Percentiles rank a stretch among this genome's conserved stretches.
Evolutionary conservation across 139 green algal species (phyloP).

Genomic region (Chlorella sp.): DNA sequence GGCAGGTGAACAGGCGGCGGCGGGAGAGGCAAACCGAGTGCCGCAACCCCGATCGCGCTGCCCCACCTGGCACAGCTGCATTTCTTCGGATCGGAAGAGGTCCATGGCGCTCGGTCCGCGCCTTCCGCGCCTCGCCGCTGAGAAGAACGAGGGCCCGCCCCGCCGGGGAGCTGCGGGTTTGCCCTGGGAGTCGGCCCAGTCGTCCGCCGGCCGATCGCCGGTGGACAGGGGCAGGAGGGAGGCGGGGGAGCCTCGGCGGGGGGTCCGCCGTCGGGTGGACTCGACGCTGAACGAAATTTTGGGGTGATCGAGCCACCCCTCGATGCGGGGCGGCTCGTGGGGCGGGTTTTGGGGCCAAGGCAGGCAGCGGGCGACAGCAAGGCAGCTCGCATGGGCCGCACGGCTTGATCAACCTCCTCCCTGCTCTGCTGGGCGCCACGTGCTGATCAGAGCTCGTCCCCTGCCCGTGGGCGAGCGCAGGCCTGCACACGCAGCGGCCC

Average conservation of each 20-base stretch:
- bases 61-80: conserved; percentile 95
- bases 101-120: conserved; percentile 45
- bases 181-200: background rate
- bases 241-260: background rate
- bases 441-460: no score
- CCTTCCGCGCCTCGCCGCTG: background rate
- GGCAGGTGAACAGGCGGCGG: background rate
- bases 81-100: conserved; percentile 83
- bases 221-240: background rate
- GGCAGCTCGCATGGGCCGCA: background rate
- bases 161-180: background rate
- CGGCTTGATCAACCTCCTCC: no score
- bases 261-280: background rate
- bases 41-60: background rate
- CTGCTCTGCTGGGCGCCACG: no score
- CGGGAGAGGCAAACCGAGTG: background rate
- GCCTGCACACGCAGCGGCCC: no score
- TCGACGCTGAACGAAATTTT: background rate
- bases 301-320: background rate
- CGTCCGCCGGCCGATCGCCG: background rate
- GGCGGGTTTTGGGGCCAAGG: no score
- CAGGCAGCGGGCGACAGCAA: background rate
- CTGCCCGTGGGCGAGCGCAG: no score
- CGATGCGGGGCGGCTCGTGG: background rate
- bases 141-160: background rate